Conservation (phyloP, 495 filamentous ascomycete genomes). For the Neurospora cerealis region DNA sequence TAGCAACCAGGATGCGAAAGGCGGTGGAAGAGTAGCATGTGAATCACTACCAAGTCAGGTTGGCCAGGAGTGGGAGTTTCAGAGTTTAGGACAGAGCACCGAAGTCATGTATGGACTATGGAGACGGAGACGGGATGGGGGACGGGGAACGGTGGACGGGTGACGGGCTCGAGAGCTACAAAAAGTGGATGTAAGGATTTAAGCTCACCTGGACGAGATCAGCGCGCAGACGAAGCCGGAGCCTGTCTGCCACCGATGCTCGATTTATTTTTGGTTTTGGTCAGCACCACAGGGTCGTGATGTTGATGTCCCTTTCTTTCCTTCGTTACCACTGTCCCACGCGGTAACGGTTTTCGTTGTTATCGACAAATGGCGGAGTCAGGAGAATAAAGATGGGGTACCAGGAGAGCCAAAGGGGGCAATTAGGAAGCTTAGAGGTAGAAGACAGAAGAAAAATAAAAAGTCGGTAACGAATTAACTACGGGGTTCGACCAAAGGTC, state of each 20-base stretch:
- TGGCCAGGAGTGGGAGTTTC: neutral
- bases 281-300: slow-evolving; percentile 1
- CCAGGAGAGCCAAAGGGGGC: neutral
- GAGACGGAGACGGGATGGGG: neutral
- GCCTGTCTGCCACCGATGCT: slow-evolving; percentile 45
- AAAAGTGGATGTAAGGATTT: slow-evolving; percentile 1
- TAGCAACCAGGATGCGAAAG: slow-evolving; percentile 2
- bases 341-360: neutral
- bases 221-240: slow-evolving; percentile 41
- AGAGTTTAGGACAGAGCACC: neutral
- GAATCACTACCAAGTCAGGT: neutral
- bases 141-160: neutral
- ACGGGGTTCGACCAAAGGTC: neutral
- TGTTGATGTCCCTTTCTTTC: neutral
- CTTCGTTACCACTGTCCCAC: neutral
- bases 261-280: slow-evolving; percentile 14
- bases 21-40: neutral
- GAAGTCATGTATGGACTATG: neutral
- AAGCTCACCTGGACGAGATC: slow-evolving; percentile 41
- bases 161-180: neutral
- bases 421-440: neutral
- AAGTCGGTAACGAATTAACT: slow-evolving; percentile 15
- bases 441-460: slow-evolving; percentile 13
- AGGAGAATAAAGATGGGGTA: neutral
- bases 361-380: neutral